Percentiles rank a stretch among this genome's conserved stretches.
Evolutionary conservation across 2,329 filamentous ascomycete species (phyloP).

Genomic region (Fulvia fulva): DNA sequence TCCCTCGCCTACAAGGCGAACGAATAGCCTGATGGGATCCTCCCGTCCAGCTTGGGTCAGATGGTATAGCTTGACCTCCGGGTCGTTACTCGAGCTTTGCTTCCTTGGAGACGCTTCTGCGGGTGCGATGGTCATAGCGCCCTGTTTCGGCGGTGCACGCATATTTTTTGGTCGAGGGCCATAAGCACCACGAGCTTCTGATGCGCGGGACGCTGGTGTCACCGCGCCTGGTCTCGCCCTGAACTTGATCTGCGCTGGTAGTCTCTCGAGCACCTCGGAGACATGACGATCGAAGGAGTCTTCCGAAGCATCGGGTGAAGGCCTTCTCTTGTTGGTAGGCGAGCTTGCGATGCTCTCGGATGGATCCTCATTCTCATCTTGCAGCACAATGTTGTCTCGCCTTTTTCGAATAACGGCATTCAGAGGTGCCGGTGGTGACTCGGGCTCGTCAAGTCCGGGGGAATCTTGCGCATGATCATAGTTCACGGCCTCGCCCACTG

Average conservation of each 20-base stretch:
- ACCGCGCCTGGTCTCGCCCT: slow-evolving; percentile 52
- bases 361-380: slow-evolving; percentile 7
- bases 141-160: slow-evolving; percentile 12
- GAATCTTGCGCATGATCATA: neutral
- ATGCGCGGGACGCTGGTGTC: slow-evolving; percentile 22
- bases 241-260: slow-evolving; percentile 66
- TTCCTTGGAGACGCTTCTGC: slow-evolving; percentile 35
- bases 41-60: slow-evolving; percentile 78
- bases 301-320: neutral
- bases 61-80: slow-evolving; percentile 87
- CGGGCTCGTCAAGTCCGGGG: neutral
- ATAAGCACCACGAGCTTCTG: slow-evolving; percentile 16
- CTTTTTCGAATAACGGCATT: slow-evolving; percentile 43
- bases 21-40: slow-evolving; percentile 88
- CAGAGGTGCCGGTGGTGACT: slow-evolving; percentile 34
- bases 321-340: neutral
- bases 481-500: neutral
- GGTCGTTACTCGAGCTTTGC: slow-evolving; percentile 24
- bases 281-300: slow-evolving; percentile 55
- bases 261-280: slow-evolving; percentile 32
- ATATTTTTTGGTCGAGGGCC: slow-evolving; percentile 20
- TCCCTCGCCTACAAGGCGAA: slow-evolving; percentile 86
- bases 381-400: slow-evolving; percentile 19
- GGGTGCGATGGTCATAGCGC: slow-evolving; percentile 30
- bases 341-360: neutral